Conservation (phyloP, 345 rosid species). For the Capsella bursapastoris region DNA sequence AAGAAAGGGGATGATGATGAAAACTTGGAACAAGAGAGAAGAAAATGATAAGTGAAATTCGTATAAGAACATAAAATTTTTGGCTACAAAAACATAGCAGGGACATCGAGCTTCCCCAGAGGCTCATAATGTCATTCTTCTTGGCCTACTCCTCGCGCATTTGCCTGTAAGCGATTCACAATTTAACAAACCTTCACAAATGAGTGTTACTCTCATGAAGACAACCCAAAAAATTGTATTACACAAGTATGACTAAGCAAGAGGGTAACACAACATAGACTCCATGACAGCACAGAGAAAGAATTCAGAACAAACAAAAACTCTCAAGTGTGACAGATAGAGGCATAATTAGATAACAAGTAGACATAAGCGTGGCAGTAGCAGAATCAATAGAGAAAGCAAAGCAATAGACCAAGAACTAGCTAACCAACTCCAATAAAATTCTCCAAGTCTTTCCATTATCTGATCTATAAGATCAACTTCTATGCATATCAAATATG, state of each 20-base stretch:
- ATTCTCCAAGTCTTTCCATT: not conserved
- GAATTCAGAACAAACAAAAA: slow-evolving; percentile 20
- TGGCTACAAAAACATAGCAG: slow-evolving; percentile 1
- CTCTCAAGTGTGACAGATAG: not conserved
- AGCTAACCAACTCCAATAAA: slow-evolving; percentile 1
- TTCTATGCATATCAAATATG: not conserved
- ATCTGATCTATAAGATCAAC: not conserved
- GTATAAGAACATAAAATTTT: not conserved
- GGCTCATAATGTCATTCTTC: not conserved
- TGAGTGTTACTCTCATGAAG: not conserved
- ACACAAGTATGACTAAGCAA: not conserved
- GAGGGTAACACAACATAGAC: slow-evolving; percentile 2
- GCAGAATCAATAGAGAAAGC: not conserved
- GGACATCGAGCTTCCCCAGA: not conserved
- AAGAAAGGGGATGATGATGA: not conserved
- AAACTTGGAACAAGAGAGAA: not conserved
- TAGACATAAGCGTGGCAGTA: not conserved
- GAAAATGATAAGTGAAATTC: not conserved
- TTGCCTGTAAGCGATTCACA: slow-evolving; percentile 4
- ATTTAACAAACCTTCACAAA: not conserved
- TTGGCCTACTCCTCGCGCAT: slow-evolving; percentile 7
- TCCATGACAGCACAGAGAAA: not conserved
- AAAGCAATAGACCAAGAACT: slow-evolving; percentile 7
- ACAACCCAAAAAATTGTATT: not conserved
- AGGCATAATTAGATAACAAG: slow-evolving; percentile 1